Conservation (phyloP, 306 rosid species). For the Sphenostylis stenocarpa region DNA sequence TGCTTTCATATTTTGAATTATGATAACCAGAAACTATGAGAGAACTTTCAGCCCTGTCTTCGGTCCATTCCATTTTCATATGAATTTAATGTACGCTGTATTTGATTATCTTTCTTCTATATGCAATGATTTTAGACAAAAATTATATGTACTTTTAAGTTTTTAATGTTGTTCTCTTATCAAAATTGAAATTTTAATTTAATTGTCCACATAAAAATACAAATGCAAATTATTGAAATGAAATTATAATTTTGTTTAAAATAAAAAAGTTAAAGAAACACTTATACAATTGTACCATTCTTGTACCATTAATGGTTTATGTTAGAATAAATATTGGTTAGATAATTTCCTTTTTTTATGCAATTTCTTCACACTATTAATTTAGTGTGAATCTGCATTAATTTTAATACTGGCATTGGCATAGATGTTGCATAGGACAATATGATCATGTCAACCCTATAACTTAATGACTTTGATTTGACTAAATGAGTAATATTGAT, state of each 20-base stretch:
- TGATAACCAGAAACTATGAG: not conserved
- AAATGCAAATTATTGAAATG: too few relatives aligned
- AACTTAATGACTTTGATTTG: too few relatives aligned
- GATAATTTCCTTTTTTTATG: too few relatives aligned
- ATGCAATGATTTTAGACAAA: not conserved
- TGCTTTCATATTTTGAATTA: not conserved
- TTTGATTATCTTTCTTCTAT: conserved; percentile 1
- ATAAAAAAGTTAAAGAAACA: too few relatives aligned
- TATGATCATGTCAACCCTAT: too few relatives aligned
- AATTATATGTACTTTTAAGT: not conserved
- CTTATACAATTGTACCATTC: not conserved
- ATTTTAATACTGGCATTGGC: too few relatives aligned
- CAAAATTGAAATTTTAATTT: not conserved
- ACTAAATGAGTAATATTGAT: too few relatives aligned
- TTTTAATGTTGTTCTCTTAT: not conserved
- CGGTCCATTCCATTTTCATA: not conserved
- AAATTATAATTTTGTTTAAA: not conserved
- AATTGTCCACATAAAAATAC: not conserved
- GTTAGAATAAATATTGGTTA: not conserved
- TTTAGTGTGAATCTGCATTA: too few relatives aligned
- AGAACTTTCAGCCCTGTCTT: not conserved
- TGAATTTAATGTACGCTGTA: not conserved
- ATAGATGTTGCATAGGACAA: too few relatives aligned
- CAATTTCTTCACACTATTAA: too few relatives aligned
- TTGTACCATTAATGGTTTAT: not conserved